A percentile compares a stretch with the other conserved stretches of the same genome.
Evolutionary conservation across 2,329 filamentous ascomycete species (phyloP).

Genomic region (Thielaviopsis ethacetica): DNA sequence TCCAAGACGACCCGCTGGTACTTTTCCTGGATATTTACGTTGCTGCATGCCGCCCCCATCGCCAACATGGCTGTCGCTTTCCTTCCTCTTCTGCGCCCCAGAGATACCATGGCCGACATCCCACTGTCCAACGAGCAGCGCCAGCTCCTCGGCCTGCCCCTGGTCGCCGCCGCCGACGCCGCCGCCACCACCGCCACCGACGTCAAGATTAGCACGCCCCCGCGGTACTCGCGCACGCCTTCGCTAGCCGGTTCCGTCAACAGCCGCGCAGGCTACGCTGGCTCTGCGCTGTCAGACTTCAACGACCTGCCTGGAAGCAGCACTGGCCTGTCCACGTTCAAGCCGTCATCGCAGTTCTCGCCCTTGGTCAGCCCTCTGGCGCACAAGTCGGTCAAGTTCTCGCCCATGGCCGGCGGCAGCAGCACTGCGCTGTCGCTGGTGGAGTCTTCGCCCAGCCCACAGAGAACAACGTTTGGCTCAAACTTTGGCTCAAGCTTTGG

Average conservation of each 20-base stretch:
- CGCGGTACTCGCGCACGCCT: slow-evolving; percentile 65
- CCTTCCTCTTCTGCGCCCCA: slow-evolving; percentile 52
- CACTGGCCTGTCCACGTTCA: slow-evolving; percentile 13
- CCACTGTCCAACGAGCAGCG: slow-evolving; percentile 58
- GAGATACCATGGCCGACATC: slow-evolving; percentile 72
- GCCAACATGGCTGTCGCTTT: slow-evolving; percentile 58
- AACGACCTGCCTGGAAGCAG: slow-evolving; percentile 29
- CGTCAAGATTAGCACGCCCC: slow-evolving; percentile 62
- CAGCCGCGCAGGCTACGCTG: slow-evolving; percentile 38
- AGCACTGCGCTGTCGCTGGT: slow-evolving; percentile 5
- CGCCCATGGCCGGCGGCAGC: slow-evolving; percentile 32
- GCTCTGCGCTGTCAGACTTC: slow-evolving; percentile 39
- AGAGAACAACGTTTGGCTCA: not conserved
- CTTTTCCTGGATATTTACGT: slow-evolving; percentile 26
- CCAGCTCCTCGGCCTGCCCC: slow-evolving; percentile 63
- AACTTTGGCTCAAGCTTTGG: not conserved
- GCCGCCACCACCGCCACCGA: slow-evolving; percentile 33
- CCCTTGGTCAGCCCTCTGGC: slow-evolving; percentile 38
- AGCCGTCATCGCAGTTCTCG: slow-evolving; percentile 29
- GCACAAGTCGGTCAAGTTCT: slow-evolving; percentile 43
- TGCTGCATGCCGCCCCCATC: slow-evolving; percentile 39
- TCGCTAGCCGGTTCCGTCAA: slow-evolving; percentile 46
- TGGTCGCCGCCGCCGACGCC: slow-evolving; percentile 44
- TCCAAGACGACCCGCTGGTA: slow-evolving; percentile 4
- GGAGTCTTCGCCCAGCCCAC: not conserved